These are phyloP conservation scores for Planoprotostelium fungivorum DNA, from an alignment of 78 protist genomes.

Conservation along the genomic window DNA sequence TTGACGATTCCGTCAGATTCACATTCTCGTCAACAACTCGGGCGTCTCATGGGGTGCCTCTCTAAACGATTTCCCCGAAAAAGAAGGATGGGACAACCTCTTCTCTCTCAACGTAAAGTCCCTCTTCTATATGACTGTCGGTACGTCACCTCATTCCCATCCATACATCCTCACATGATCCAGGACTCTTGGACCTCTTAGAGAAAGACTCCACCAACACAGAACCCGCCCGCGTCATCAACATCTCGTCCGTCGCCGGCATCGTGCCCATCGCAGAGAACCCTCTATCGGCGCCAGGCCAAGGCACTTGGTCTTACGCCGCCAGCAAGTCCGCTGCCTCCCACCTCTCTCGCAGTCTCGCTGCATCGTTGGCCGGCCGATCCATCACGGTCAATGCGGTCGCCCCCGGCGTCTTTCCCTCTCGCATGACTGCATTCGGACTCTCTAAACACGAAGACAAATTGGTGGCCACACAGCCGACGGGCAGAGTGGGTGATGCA, in stretches of 20 bases:
- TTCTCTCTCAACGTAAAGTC: neutral
- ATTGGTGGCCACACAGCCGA: neutral
- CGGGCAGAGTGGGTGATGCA: neutral
- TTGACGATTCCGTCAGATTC: neutral
- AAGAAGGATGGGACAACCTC: neutral
- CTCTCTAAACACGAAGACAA: neutral
- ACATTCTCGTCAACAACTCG: neutral
- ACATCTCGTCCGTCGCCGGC: neutral
- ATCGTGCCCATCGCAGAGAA: neutral
- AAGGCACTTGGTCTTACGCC: neutral
- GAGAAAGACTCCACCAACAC: neutral
- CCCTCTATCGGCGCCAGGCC: neutral
- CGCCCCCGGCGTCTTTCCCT: neutral
- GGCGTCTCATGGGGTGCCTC: neutral
- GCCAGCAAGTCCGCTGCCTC: neutral
- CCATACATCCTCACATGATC: neutral
- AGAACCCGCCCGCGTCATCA: neutral
- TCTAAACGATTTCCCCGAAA: neutral
- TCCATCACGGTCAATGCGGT: neutral
- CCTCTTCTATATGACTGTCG: neutral
- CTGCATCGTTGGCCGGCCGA: neutral
- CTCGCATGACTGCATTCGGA: neutral
- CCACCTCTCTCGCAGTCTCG: neutral
- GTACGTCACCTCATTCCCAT: neutral
- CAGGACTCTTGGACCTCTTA: neutral